Evolutionary conservation across 2,329 filamentous ascomycete species (phyloP).

Genomic region (Colletotrichum falcatum): DNA sequence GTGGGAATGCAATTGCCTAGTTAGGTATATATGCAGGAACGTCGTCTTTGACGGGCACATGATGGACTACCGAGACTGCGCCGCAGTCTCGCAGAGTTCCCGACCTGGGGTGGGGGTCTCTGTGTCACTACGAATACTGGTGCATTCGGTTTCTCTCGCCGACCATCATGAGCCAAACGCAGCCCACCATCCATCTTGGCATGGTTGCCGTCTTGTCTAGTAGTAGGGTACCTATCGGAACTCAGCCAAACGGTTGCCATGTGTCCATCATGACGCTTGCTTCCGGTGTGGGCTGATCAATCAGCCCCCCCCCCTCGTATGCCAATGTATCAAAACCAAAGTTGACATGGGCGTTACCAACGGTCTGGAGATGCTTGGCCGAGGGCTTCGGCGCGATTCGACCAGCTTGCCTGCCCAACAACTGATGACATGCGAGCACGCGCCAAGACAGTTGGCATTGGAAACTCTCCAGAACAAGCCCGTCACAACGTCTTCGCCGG

Average conservation of each 20-base stretch:
- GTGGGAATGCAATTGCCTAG: conserved; percentile 8
- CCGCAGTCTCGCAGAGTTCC: conserved; percentile 28
- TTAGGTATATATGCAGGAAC: conserved; percentile 23
- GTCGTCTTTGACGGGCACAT: not conserved
- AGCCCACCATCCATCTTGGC: conserved; percentile 27
- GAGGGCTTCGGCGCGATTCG: conserved; percentile 16
- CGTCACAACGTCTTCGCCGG: conserved; percentile 15
- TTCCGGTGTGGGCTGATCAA: conserved; percentile 22
- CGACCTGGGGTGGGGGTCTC: conserved; percentile 22
- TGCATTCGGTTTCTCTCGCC: conserved; percentile 29
- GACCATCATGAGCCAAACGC: conserved; percentile 23
- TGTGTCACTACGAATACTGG: conserved; percentile 19
- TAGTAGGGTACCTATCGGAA: no score
- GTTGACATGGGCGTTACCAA: conserved; percentile 9
- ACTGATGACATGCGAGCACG: conserved; percentile 14
- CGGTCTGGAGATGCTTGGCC: conserved; percentile 19
- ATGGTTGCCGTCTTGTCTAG: not conserved
- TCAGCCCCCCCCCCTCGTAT: not conserved
- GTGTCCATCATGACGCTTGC: conserved; percentile 13
- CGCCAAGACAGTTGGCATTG: conserved; percentile 10
- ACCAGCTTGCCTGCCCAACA: not conserved
- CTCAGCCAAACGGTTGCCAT: conserved; percentile 6
- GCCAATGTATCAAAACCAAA: conserved; percentile 9
- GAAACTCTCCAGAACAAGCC: conserved; percentile 17
- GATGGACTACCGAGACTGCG: conserved; percentile 28